Base-by-base conservation (phyloP, 768 basidiomycete genomes). In the Omphalotus guepiniiformis region DNA sequence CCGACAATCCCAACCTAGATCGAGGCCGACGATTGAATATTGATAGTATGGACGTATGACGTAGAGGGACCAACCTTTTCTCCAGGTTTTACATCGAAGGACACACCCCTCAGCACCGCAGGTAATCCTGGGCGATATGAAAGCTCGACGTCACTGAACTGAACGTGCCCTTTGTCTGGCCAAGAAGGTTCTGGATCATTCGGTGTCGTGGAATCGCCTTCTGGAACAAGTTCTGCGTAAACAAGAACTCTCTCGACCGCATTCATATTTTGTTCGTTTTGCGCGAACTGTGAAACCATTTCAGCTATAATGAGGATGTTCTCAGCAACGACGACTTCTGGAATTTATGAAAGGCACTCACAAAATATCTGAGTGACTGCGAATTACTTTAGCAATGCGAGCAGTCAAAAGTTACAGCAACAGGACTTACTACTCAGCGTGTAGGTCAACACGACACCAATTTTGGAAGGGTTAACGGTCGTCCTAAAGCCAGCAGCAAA, bases 191-290 rank as follows among this genome's bases (percentile, higher is more conserved):
- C 69, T 13, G 79, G 76, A 47, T 82, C 80, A 22, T 72, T 59
- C 2, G 71, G 61, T 7, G 66, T 73, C 2, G 60, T 61, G 2
- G 65, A 44, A 13, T 59, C 67, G 11, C 79, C 82, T 59, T 88
- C 87, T 1, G 72, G 52, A 1, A 71, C 70, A 3, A 93, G 70
- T 32, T 83, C 73, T 9, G 76, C 72, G 63, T 88, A 90, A 43
- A 83, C 75, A 16, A 83, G 64, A 3, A 88, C 69, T 16, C 86
- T 75, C 56, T 88, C 85, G 6, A 83, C 83, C 0, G 81, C 77
- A 54, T 86, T 85, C 77, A 86, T 85, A 57, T 82, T 81, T 59
- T 84, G 82, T 56, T 84, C 82, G 53, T 76, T 82, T 49, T 72
- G 69, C 2, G 82, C 80, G 53, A 78, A 83, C 28, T 72, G 67